A percentile compares a stretch with the other conserved stretches of the same genome.
These are phyloP conservation scores for Pleodorina starrii DNA, from an alignment of 139 green algal genomes.

Conservation along the genomic window DNA sequence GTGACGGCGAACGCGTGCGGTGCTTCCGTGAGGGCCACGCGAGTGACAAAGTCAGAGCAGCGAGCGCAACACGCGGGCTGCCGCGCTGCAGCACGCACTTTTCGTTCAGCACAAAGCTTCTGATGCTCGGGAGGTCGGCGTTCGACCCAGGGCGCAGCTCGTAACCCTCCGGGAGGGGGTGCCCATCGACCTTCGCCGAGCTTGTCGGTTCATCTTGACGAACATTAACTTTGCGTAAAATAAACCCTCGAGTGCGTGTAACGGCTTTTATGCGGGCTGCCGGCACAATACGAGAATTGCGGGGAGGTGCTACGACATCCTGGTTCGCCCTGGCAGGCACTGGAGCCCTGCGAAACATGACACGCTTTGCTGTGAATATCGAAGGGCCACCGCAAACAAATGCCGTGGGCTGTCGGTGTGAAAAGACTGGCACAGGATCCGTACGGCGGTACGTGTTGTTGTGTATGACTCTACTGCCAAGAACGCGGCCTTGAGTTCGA, in stretches of 20 bases:
- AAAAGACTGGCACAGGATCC: not conserved
- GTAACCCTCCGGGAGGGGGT: not conserved
- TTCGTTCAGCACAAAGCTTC: not conserved
- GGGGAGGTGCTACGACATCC: not conserved
- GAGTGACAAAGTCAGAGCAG: not conserved
- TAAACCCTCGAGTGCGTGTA: not conserved
- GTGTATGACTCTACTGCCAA: not conserved
- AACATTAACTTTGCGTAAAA: not conserved
- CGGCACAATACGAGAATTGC: not conserved
- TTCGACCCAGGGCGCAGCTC: not conserved
- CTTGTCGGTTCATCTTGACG: not conserved
- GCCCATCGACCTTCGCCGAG: not conserved
- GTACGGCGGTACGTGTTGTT: not conserved
- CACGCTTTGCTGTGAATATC: not conserved
- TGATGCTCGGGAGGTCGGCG: not conserved
- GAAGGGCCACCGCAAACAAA: not conserved
- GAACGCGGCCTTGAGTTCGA: not conserved
- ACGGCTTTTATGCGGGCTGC: not conserved
- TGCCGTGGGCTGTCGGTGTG: no score
- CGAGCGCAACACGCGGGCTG: not conserved
- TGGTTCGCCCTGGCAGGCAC: not conserved
- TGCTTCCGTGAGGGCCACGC: not conserved
- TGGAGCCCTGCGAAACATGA: not conserved
- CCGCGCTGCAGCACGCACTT: constrained; percentile 15
- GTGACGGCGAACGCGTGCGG: not conserved